Evolutionary conservation across 805 yeast species (phyloP).

Genomic region (Metschnikowia hibisci): DNA sequence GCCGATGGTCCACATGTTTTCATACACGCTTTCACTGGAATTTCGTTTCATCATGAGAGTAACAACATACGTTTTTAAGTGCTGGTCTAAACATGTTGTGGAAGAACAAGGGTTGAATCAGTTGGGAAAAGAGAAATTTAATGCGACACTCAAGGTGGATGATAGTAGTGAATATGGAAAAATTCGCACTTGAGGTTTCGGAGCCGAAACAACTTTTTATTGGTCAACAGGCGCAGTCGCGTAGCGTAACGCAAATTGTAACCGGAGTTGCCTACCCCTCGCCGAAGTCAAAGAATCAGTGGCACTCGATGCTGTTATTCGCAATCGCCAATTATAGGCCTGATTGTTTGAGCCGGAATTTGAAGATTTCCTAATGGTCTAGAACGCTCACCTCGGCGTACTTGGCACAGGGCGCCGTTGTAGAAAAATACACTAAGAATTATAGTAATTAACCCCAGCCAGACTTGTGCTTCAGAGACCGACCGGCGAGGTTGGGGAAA

Average conservation of each 20-base stretch:
- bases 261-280: slow-evolving; percentile 5
- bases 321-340: no score
- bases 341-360: not conserved
- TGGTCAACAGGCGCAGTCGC: slow-evolving; percentile 11
- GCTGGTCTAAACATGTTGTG: slow-evolving; percentile 19
- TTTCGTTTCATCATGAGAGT: not conserved
- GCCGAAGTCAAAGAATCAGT: not conserved
- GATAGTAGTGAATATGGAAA: slow-evolving; percentile 11
- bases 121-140: slow-evolving; percentile 5
- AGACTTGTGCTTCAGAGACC: no score
- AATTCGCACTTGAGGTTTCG: slow-evolving; percentile 17
- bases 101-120: slow-evolving; percentile 9
- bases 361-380: not conserved
- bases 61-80: slow-evolving; percentile 18
- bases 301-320: no score
- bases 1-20: no score
- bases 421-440: no score
- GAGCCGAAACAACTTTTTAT: slow-evolving; percentile 17
- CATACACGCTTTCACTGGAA: no score
- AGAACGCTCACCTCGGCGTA: no score
- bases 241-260: slow-evolving; percentile 3
- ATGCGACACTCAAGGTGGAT: slow-evolving; percentile 4
- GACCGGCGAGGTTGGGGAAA: no score
- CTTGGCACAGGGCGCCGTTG: no score
- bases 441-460: no score